These are phyloP conservation scores for Streptanthus diversifolius DNA, from an alignment of 345 rosid species.

Conservation along the genomic window DNA sequence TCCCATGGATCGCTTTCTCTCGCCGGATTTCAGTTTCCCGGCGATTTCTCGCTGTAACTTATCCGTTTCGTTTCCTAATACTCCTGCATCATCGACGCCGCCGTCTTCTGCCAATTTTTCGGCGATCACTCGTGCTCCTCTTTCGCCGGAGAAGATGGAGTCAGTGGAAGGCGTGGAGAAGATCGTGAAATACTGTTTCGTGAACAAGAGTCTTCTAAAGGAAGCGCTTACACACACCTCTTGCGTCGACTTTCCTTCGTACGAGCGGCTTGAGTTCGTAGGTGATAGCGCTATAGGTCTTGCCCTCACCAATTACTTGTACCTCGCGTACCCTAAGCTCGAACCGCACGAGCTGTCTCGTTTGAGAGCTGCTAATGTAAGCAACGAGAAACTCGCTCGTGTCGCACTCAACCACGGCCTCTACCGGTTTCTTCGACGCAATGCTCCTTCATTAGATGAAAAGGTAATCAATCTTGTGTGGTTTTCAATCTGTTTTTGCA, in stretches of 20 bases:
- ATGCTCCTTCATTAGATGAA: constrained; percentile 42
- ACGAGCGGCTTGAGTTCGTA: constrained; percentile 74
- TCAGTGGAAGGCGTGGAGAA: constrained; percentile 47
- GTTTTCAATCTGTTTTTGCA: neutral
- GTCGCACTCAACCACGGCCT: constrained; percentile 55
- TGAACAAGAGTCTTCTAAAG: constrained; percentile 42
- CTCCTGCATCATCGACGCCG: neutral
- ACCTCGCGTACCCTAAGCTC: constrained; percentile 47
- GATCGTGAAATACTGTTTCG: constrained; percentile 51
- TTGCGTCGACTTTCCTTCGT: constrained; percentile 33
- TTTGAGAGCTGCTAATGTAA: constrained; percentile 59
- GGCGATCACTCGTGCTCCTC: neutral
- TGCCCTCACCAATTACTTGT: constrained; percentile 49
- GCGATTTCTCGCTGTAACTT: constrained; percentile 1
- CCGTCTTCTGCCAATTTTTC: neutral
- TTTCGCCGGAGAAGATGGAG: constrained; percentile 38
- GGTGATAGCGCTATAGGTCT: constrained; percentile 64
- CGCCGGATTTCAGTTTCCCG: constrained; percentile 15
- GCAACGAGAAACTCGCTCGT: constrained; percentile 86
- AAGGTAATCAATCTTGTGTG: constrained; percentile 35
- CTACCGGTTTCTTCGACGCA: constrained; percentile 44
- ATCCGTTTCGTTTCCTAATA: neutral
- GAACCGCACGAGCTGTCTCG: constrained; percentile 54
- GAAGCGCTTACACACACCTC: constrained; percentile 80
- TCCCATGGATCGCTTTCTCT: constrained; percentile 18